Evolutionary conservation across 1,284 basidiomycete species (phyloP).

Genomic region (Volvariella surrecta): DNA sequence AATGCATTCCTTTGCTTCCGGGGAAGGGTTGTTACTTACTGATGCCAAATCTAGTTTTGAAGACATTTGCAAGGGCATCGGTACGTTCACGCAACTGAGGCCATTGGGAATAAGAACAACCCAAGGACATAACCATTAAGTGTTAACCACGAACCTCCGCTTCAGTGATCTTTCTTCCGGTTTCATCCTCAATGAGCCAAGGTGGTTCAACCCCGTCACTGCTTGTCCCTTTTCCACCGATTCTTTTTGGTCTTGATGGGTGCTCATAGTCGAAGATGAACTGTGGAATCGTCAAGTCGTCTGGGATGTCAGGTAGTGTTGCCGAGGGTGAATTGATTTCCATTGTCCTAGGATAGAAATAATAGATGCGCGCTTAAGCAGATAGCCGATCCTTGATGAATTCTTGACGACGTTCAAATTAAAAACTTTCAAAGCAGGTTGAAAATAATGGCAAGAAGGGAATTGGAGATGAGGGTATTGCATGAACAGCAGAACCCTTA

Average conservation of each 20-base stretch:
- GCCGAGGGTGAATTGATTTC: conserved; percentile 22
- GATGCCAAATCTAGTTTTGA: conserved; percentile 37
- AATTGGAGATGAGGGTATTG: no score
- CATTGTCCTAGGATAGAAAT: no score
- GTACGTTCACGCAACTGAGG: conserved; percentile 44
- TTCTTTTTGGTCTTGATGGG: conserved; percentile 33
- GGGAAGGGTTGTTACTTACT: conserved; percentile 23
- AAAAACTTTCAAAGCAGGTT: no score
- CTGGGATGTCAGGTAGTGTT: conserved; percentile 46
- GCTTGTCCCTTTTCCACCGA: conserved; percentile 10
- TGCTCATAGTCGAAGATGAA: conserved; percentile 56
- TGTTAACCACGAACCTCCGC: conserved; percentile 32
- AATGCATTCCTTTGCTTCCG: neutral
- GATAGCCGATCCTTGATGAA: no score
- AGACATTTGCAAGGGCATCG: conserved; percentile 46
- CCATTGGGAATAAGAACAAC: neutral
- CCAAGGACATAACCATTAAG: neutral
- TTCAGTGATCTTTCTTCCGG: conserved; percentile 34
- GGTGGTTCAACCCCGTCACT: conserved; percentile 18
- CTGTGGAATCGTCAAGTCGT: conserved; percentile 58
- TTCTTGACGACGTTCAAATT: no score
- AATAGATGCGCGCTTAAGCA: no score
- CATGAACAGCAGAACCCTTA: no score
- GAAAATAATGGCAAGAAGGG: no score
- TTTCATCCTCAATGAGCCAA: conserved; percentile 58